Evolutionary conservation across 2,329 filamentous ascomycete genomes (phyloP), one percentile per base, ranked within the genome.

Genomic region (Pleoardoris graminearum): DNA sequence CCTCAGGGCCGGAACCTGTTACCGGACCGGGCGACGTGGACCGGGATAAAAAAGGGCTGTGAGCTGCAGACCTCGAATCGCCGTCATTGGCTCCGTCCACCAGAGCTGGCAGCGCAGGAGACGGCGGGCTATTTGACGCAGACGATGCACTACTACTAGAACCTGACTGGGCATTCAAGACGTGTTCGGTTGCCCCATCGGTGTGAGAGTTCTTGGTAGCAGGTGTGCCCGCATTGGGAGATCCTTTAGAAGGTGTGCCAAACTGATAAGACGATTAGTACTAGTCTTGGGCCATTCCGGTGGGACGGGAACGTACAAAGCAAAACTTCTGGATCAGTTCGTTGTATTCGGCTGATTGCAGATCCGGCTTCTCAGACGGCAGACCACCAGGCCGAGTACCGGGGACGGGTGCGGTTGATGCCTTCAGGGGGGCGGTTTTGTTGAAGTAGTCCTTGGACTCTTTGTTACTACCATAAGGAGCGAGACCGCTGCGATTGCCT

Each of bases 321-420:
- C 94, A 99, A 82, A 96, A 99, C 80, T 96, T 97, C 80, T 96
- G 92, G 75, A 99, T 89, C 61, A 99, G 84, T 77, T 99, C 94
- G 77, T 95, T 90, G 74, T 99, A 97, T 54, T 93, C 92, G 55
- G 90, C 86, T 59, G 91, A 95, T 55, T 92, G 85, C 61, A 96
- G 87, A 67, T 84, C 81, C 38, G 86, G 86, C 68, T 87, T 85
- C 67, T 83, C 82, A 33, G 81, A 79, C 12, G 82, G 77, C 63
- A 79, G 80, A 71, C 68, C 82, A 79, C 76, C 82, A 68, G 75
- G 84, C 48, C 80, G 72, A 61, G 60, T 71, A 57, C 66, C 65
- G 32, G 71, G 75, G 69, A 74, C 72, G 60, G 65, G 70, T 49
- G 65, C 69, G 35, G 58, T 55, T 29, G 62, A 58, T 14, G 61